Evolutionary conservation across 225 moss, liverwort and hornwort species (phyloP).

Genomic region (Rhytidiadelphus loreus): DNA sequence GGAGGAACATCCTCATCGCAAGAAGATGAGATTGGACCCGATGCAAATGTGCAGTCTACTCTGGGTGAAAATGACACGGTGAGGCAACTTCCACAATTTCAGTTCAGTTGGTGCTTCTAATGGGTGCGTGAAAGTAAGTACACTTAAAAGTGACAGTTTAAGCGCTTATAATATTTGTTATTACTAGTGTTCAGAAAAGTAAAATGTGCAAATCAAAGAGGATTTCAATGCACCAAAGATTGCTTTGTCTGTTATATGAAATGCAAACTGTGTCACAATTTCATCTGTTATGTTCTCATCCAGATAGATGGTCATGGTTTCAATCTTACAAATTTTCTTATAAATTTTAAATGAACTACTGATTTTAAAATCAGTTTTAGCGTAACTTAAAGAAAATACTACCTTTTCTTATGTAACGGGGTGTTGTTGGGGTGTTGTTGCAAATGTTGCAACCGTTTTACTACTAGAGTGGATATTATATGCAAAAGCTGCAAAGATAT

Average conservation of each 20-base stretch:
- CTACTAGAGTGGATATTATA: background rate
- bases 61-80: constrained; percentile 11
- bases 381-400: background rate
- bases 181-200: background rate
- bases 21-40: constrained; percentile 10
- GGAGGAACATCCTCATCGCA: constrained; percentile 2
- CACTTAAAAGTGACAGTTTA: background rate
- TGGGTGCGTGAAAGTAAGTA: background rate
- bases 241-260: background rate
- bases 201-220: background rate
- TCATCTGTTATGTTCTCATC: background rate
- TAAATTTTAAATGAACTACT: background rate
- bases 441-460: background rate
- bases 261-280: background rate
- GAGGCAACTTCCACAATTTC: background rate
- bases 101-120: background rate
- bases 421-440: background rate
- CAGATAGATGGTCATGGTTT: background rate
- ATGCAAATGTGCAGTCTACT: background rate
- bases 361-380: background rate
- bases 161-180: background rate
- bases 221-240: background rate
- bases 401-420: background rate
- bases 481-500: background rate
- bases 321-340: background rate